Base-by-base conservation (phyloP, 306 rosid species). In the Castanea mollissima region DNA sequence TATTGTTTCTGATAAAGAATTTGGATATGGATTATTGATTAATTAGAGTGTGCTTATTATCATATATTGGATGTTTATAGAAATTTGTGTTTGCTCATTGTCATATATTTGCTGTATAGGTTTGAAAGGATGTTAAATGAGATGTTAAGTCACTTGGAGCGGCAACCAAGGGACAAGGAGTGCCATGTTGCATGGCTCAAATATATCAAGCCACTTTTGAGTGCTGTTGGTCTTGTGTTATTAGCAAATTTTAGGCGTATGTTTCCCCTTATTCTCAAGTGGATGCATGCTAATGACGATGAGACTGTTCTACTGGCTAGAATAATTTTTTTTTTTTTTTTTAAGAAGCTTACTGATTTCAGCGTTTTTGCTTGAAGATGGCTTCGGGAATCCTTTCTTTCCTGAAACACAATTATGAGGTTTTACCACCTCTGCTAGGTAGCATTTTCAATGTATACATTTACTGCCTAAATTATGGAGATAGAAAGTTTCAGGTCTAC, bases 141-240 rank as follows among this genome's bases (percentile, higher is more conserved):
- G 86, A 92, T 95, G 97, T 80, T 95, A 75, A 87, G 91, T 86
- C 99, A 95, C 87, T 82, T 95, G 89, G 99, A 92, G 85, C 96
- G 98, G 75, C 97, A 86, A 75, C 97, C 98, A 55, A 89, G 90
- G 75, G 89, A 91, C 85, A 92, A 83, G 89, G 97, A 95, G 67
- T 92, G 95, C 14, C 96, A 92, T 72, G 76, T 92, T 80, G 87
- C 85, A 25, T 92, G 99, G 99, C 97, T 92, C 81, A 86, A 87
- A 84, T 83, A 75, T 85, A 78, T 80, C 12, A 91, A 85, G 70
- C 81, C 89, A 20, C 80, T 92, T 75, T 85, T 95, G 78, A 84
- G 78, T 74, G 83, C 86, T 74, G 83, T 86, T 74, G 97, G 97
- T 67, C 83, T 94, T 55, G 74, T 92, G 80, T 78, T 95, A 80